Evolutionary conservation across 805 yeast genomes (phyloP).

Genomic region (Candida chilensis): DNA sequence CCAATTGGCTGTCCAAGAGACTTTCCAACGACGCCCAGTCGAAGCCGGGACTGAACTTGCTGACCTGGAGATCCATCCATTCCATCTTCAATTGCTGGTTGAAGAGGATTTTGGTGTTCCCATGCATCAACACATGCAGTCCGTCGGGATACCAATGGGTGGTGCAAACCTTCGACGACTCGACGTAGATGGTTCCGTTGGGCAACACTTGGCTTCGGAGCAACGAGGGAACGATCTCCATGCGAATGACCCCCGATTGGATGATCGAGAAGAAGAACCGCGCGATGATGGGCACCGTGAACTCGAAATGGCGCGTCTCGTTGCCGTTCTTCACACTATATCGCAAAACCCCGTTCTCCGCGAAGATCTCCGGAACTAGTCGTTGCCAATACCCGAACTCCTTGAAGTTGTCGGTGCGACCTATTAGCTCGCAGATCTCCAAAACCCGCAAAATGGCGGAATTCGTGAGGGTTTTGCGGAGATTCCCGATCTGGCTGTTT

Average conservation of each 20-base stretch:
- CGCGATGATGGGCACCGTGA: conserved; percentile 58
- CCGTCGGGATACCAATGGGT: conserved; percentile 60
- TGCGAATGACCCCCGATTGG: conserved; percentile 38
- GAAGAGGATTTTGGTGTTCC: conserved; percentile 54
- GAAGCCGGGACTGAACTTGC: conserved; percentile 34
- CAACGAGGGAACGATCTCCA: conserved; percentile 41
- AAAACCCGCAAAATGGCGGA: conserved; percentile 38
- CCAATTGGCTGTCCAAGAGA: conserved; percentile 19
- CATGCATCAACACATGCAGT: conserved; percentile 52
- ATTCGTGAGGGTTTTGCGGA: neutral
- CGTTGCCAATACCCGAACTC: conserved; percentile 41
- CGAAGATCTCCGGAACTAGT: conserved; percentile 39
- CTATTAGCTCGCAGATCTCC: conserved; percentile 38
- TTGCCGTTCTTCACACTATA: conserved; percentile 34
- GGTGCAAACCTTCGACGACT: conserved; percentile 38
- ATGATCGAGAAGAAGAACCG: conserved; percentile 45
- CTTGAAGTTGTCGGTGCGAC: conserved; percentile 29
- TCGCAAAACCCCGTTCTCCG: conserved; percentile 38
- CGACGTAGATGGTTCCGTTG: conserved; percentile 44
- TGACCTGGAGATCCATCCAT: conserved; percentile 55
- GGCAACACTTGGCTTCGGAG: conserved; percentile 43
- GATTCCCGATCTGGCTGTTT: neutral
- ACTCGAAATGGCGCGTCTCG: conserved; percentile 51
- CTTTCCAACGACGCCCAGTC: conserved; percentile 36
- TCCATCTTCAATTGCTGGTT: conserved; percentile 59